Conservation (phyloP, 345 rosid genomes). For the Luvunga scandens region DNA sequence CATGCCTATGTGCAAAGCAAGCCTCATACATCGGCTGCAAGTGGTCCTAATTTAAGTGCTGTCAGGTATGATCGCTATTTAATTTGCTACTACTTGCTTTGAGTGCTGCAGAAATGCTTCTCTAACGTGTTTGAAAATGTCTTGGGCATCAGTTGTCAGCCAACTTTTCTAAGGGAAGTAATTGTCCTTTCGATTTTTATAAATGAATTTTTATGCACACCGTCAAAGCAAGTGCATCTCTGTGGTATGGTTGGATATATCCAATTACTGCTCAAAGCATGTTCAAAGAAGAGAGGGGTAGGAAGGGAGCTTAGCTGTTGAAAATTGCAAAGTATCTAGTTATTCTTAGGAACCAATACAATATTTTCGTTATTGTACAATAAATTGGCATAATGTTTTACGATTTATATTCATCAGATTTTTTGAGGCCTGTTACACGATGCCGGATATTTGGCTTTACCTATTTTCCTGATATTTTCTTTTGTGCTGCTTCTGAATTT, state of each 20-base stretch:
- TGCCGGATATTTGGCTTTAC: neutral
- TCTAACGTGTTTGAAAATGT: neutral
- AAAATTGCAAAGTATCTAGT: neutral
- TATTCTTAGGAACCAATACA: neutral
- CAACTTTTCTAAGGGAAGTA: neutral
- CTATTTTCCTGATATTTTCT: neutral
- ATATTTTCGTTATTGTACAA: neutral
- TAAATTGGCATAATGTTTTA: neutral
- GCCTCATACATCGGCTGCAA: slow-evolving; percentile 40
- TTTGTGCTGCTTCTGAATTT: neutral
- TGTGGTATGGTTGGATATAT: neutral
- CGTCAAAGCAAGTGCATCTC: neutral
- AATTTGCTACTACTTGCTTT: neutral
- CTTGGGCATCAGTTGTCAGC: neutral
- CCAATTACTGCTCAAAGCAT: neutral
- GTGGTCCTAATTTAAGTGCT: slow-evolving; percentile 48
- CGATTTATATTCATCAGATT: neutral
- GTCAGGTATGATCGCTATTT: slow-evolving; percentile 52
- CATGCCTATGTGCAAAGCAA: slow-evolving; percentile 67
- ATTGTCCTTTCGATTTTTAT: neutral
- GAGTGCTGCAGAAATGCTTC: neutral
- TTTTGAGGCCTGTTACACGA: neutral
- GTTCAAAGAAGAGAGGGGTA: neutral
- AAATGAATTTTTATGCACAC: neutral
- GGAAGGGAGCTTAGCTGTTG: neutral